Percentiles rank a stretch among this genome's conserved stretches.
Conservation (phyloP, 257 asterid genomes). For the Solanum okadae region DNA sequence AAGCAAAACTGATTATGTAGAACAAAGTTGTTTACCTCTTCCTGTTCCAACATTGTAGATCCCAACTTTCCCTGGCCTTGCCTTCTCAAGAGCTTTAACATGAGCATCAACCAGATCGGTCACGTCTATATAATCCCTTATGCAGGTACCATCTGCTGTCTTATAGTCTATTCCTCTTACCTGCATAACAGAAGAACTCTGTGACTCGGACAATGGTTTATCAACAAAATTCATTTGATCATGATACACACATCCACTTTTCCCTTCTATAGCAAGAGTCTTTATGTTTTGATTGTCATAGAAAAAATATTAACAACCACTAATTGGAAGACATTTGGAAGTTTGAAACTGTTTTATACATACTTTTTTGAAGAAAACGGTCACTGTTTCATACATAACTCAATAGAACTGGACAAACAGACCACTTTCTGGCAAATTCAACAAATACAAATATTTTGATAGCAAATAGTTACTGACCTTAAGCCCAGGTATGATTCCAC, state of each 20-base stretch:
- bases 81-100: conserved; percentile 80
- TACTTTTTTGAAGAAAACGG: neutral
- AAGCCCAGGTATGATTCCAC: conserved; percentile 73
- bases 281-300: neutral
- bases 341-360: neutral
- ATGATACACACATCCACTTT: neutral
- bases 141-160: conserved; percentile 74
- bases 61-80: conserved; percentile 57
- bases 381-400: neutral
- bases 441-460: neutral
- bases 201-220: neutral
- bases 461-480: conserved; percentile 30
- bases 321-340: neutral
- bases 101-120: conserved; percentile 89
- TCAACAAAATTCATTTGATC: neutral
- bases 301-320: neutral
- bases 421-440: neutral
- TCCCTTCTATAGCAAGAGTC: neutral
- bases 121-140: conserved; percentile 79
- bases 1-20: neutral
- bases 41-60: conserved; percentile 89
- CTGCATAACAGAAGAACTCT: conserved; percentile 16
- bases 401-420: neutral
- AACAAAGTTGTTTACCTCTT: conserved; percentile 22
- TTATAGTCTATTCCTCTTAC: conserved; percentile 81